Evolutionary conservation across 2,329 filamentous ascomycete genomes (phyloP).

Genomic region (Ophiocordyceps sinensis): DNA sequence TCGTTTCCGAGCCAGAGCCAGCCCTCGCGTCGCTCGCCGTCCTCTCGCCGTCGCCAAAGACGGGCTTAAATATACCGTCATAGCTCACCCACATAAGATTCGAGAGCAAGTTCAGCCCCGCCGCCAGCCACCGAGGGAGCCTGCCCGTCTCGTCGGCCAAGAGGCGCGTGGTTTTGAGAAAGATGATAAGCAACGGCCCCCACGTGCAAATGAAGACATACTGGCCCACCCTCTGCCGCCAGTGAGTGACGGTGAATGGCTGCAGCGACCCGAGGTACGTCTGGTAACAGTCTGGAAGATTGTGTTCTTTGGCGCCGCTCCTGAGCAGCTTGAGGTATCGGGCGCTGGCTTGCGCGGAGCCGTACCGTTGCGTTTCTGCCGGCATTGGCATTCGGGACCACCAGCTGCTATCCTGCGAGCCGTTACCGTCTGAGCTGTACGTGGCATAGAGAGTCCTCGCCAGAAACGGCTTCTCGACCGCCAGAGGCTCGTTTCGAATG

Average conservation of each 20-base stretch:
- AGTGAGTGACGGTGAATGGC: slow-evolving; percentile 55
- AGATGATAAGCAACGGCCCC: slow-evolving; percentile 37
- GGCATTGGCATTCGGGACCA: slow-evolving; percentile 36
- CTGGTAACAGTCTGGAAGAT: slow-evolving; percentile 66
- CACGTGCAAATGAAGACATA: slow-evolving; percentile 46
- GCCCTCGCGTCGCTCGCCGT: slow-evolving; percentile 19
- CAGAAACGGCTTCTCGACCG: slow-evolving; percentile 45
- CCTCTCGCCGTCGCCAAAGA: slow-evolving; percentile 81
- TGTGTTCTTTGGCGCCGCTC: slow-evolving; percentile 65
- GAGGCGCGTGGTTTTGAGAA: slow-evolving; percentile 28
- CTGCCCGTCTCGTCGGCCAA: slow-evolving; percentile 52
- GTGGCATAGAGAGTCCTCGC: slow-evolving; percentile 77
- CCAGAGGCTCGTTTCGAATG: slow-evolving; percentile 39
- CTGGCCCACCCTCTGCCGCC: slow-evolving; percentile 51
- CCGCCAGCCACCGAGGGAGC: slow-evolving; percentile 52
- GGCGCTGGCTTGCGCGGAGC: slow-evolving; percentile 68
- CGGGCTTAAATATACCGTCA: slow-evolving; percentile 31
- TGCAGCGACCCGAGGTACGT: slow-evolving; percentile 54
- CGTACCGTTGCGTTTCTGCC: slow-evolving; percentile 27
- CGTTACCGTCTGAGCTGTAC: slow-evolving; percentile 16
- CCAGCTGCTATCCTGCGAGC: slow-evolving; percentile 23
- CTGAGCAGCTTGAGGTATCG: slow-evolving; percentile 73
- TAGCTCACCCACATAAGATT: slow-evolving; percentile 30
- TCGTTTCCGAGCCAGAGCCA: slow-evolving; percentile 11
- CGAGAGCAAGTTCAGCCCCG: slow-evolving; percentile 36